phyloP scores from a whole-genome alignment of 441 rosid species.

The Pelargonium australe region DNA sequence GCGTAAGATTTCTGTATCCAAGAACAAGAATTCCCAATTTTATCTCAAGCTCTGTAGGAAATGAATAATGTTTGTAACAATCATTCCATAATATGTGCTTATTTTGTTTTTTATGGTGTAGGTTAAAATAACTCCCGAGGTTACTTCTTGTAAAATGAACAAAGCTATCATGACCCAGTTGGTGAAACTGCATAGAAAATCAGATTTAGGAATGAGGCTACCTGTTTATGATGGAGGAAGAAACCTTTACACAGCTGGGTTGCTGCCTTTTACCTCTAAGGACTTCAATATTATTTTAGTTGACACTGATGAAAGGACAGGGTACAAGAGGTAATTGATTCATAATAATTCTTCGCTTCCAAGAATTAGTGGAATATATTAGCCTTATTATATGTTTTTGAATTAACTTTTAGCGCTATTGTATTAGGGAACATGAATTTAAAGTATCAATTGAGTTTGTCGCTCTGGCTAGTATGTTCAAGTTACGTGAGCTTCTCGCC shows the following conservation, averaged over 20 bases:
- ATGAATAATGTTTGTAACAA: neutral
- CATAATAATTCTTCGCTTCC: neutral
- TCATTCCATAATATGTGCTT: conserved; percentile 4
- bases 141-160: conserved; percentile 28
- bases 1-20: conserved; percentile 25
- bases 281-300: conserved; percentile 29
- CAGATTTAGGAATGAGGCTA: conserved; percentile 38
- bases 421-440: conserved; percentile 30
- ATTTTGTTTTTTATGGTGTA: conserved; percentile 17
- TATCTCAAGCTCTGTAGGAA: neutral
- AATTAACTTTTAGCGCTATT: conserved; percentile 1
- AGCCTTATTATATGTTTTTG: no score
- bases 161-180: conserved; percentile 36
- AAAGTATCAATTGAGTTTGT: conserved; percentile 37
- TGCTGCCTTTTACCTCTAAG: conserved; percentile 38
- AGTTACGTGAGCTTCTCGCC: conserved; percentile 31
- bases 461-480: conserved; percentile 33
- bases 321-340: conserved; percentile 24
- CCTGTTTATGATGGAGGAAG: conserved; percentile 48
- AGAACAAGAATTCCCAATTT: neutral
- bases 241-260: conserved; percentile 41
- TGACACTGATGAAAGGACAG: conserved; percentile 29
- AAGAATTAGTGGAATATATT: no score
- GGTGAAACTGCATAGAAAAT: conserved; percentile 31
- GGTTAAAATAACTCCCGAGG: conserved; percentile 41